Conservation (phyloP, 1,139 yeast genomes). For the Debaryomycetaceae sp. region DNA sequence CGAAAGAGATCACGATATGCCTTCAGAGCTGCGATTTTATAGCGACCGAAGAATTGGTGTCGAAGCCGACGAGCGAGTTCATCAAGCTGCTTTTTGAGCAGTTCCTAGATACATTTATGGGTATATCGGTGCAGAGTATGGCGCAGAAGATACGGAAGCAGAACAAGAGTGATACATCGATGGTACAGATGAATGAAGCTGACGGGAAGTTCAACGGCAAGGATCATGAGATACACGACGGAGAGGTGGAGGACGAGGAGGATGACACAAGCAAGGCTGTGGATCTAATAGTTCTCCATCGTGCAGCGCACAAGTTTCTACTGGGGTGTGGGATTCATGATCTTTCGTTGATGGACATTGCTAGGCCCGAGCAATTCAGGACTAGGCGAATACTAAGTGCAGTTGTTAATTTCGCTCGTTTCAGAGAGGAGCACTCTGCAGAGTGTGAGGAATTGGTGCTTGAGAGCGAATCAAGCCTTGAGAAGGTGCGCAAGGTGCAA, state of each 20-base stretch:
- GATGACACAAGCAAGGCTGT: conserved; percentile 33
- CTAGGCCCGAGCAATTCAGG: conserved; percentile 64
- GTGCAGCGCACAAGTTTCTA: conserved; percentile 60
- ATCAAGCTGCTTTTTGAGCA: conserved; percentile 64
- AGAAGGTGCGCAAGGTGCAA: conserved; percentile 27
- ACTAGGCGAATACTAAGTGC: conserved; percentile 71
- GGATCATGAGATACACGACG: conserved; percentile 7
- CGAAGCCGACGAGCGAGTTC: conserved; percentile 64
- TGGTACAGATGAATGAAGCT: conserved; percentile 2
- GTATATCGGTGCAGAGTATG: conserved; percentile 49
- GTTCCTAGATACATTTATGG: conserved; percentile 67
- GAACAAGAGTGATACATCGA: conserved; percentile 8
- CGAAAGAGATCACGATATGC: conserved; percentile 59
- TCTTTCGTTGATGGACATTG: conserved; percentile 65
- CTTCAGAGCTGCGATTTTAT: conserved; percentile 61
- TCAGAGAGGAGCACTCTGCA: conserved; percentile 71
- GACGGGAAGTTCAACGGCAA: conserved; percentile 4
- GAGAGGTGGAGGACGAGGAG: conserved; percentile 27
- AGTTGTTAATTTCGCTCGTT: conserved; percentile 79
- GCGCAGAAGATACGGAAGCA: conserved; percentile 18
- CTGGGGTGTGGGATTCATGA: conserved; percentile 75
- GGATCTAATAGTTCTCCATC: conserved; percentile 51
- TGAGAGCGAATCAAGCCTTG: conserved; percentile 50
- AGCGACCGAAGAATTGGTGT: conserved; percentile 60
- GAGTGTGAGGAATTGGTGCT: conserved; percentile 63